phyloP scores from a whole-genome alignment of 148 eudicot genomes.

The Fagopyrum tataricum region DNA sequence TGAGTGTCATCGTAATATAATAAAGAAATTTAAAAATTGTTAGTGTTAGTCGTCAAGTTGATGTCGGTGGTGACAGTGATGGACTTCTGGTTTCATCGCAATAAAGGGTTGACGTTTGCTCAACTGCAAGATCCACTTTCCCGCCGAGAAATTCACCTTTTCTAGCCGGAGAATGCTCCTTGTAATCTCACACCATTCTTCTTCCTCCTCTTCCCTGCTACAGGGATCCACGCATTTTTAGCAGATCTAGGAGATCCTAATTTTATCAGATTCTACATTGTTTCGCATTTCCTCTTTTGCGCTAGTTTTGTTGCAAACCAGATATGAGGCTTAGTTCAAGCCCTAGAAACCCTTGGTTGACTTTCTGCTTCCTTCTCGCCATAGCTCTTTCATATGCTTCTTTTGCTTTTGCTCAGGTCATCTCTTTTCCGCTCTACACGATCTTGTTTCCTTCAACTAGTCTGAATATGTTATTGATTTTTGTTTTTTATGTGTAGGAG shows the following conservation, averaged over 20 bases:
- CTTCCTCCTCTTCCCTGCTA: not conserved
- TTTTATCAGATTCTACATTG: not conserved
- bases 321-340: not conserved
- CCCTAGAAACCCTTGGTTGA: slow-evolving; percentile 1
- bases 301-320: not conserved
- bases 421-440: not conserved
- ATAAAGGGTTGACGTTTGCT: not conserved
- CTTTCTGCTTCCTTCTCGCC: not conserved
- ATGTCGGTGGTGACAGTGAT: not conserved
- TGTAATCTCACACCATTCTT: not conserved
- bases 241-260: not conserved
- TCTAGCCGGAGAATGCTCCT: not conserved
- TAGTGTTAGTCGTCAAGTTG: not conserved
- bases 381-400: not conserved
- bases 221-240: not conserved
- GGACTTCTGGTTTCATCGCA: not conserved
- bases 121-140: not conserved
- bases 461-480: not conserved
- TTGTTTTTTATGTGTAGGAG: slow-evolving; percentile 23
- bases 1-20: too few species aligned
- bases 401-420: slow-evolving; percentile 6
- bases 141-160: not conserved
- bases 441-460: not conserved
- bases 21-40: not conserved
- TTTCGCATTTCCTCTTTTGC: not conserved